Percentiles rank a stretch among this genome's conserved stretches.
Evolutionary conservation across 2,329 filamentous ascomycete genomes (phyloP).

Genomic region (Aschersonia sp.): DNA sequence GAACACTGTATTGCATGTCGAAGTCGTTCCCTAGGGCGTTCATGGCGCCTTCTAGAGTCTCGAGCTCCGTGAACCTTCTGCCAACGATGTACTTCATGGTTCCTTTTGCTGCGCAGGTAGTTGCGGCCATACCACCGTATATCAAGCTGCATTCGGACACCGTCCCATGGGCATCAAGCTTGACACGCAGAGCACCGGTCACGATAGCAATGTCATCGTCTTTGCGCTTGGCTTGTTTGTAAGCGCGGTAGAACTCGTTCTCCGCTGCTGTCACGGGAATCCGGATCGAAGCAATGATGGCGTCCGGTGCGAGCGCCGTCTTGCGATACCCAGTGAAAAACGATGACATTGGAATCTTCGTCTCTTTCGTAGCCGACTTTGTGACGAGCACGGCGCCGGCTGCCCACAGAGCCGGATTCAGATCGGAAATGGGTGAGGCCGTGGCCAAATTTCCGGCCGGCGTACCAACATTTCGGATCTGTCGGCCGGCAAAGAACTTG

Average conservation of each 20-base stretch:
- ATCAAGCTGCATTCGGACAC: constrained; percentile 68
- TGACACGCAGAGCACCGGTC: constrained; percentile 68
- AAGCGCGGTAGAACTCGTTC: constrained; percentile 74
- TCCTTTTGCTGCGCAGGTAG: constrained; percentile 73
- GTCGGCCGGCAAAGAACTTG: constrained; percentile 83
- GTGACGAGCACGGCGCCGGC: constrained; percentile 71
- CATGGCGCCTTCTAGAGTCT: constrained; percentile 82
- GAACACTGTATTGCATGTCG: constrained; percentile 75
- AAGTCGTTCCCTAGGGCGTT: constrained; percentile 81
- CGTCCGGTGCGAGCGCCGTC: constrained; percentile 68
- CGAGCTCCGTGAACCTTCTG: constrained; percentile 64
- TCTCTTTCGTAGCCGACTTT: constrained; percentile 58
- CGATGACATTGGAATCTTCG: constrained; percentile 75
- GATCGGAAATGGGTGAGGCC: constrained; percentile 87
- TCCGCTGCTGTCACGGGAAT: constrained; percentile 63
- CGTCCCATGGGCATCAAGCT: constrained; percentile 50
- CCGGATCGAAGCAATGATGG: constrained; percentile 74
- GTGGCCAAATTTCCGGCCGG: constrained; percentile 90
- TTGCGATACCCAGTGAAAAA: constrained; percentile 89
- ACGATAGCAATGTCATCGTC: constrained; percentile 98
- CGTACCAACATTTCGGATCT: constrained; percentile 95
- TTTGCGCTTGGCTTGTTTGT: constrained; percentile 94
- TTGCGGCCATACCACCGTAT: constrained; percentile 91
- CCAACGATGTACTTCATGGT: constrained; percentile 62
- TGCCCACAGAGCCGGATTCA: constrained; percentile 88